Conservation (phyloP, 257 asterid genomes). For the Jaltomata sinuosa region DNA sequence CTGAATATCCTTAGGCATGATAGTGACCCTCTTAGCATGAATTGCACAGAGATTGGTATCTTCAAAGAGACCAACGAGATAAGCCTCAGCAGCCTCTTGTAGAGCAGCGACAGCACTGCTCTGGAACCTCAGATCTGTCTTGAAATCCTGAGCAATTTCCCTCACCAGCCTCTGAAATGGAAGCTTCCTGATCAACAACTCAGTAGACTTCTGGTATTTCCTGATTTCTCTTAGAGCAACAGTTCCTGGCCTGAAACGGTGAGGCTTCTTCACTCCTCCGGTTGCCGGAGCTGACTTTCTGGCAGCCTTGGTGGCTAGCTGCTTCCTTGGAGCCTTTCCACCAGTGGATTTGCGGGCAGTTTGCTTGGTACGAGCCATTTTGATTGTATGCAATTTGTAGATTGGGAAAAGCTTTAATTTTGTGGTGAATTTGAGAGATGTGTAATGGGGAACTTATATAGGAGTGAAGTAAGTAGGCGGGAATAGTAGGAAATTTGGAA, state of each 20-base stretch:
- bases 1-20: conserved; percentile 68
- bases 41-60: conserved; percentile 64
- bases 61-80: conserved; percentile 52
- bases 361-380: conserved; percentile 67
- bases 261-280: conserved; percentile 77
- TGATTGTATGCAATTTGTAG: too few species aligned
- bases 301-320: conserved; percentile 72
- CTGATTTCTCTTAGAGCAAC: conserved; percentile 70
- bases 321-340: conserved; percentile 75
- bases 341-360: conserved; percentile 78
- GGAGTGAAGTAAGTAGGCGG: conserved; percentile 9
- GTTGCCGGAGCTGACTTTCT: conserved; percentile 76
- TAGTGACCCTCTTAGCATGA: conserved; percentile 66
- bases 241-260: conserved; percentile 69
- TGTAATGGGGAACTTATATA: conserved; percentile 8
- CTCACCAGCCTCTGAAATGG: conserved; percentile 70
- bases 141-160: conserved; percentile 70
- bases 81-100: conserved; percentile 74
- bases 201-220: conserved; percentile 62
- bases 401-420: too few species aligned
- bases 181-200: conserved; percentile 56
- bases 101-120: conserved; percentile 68
- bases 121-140: conserved; percentile 73
- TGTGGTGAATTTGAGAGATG: background rate
- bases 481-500: conserved; percentile 7